Evolutionary conservation across 2,329 filamentous ascomycete genomes (phyloP), one percentile per base, ranked within the genome.

Genomic region (Huntiella bhutanensis): DNA sequence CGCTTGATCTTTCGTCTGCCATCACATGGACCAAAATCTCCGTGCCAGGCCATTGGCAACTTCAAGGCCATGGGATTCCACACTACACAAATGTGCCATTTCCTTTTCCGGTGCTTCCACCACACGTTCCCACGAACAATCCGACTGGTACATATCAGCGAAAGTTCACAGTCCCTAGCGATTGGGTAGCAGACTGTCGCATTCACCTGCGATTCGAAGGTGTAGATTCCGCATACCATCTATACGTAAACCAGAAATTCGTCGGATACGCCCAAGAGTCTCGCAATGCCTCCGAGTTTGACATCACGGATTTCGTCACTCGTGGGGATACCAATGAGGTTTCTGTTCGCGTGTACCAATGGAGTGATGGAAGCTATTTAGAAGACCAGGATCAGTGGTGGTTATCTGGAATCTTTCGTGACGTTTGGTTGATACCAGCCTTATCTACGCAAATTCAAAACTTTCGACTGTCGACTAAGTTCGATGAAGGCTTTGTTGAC

Each of bases 301-400:
- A 85, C 52, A 65, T 86, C 4, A 76, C 77, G 0, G 52, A 61
- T 0, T 59, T 66, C 32, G 60, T 82, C 1, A 56, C 60, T 1
- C 36, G 59, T 2, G 55, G 60, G 1, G 57, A 58, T 1, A 59
- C 65, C 40, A 83, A 82, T 51, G 64, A 62, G 1, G 57, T 85
- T 2, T 70, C 70, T 2, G 77, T 84, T 0, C 68, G 75, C 43
- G 80, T 84, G 0, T 84, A 84, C 51, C 78, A 84, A 56, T 74
- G 73, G 53, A 82, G 74, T 33, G 76, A 84, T 54, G 80, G 78
- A 2, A 77, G 71, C 15, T 83, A 83, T 51, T 72, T 83, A 33
- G 80, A 84, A 54, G 78, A 82, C 50, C 77, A 71, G 51, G 76
- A 82, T 54, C 74, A 81, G 58, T 82, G 78, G 76, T 77, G 75